These are phyloP conservation scores for Bipolaris sorokiniana DNA, from an alignment of 2,329 filamentous ascomycete genomes.

Conservation along the genomic window DNA sequence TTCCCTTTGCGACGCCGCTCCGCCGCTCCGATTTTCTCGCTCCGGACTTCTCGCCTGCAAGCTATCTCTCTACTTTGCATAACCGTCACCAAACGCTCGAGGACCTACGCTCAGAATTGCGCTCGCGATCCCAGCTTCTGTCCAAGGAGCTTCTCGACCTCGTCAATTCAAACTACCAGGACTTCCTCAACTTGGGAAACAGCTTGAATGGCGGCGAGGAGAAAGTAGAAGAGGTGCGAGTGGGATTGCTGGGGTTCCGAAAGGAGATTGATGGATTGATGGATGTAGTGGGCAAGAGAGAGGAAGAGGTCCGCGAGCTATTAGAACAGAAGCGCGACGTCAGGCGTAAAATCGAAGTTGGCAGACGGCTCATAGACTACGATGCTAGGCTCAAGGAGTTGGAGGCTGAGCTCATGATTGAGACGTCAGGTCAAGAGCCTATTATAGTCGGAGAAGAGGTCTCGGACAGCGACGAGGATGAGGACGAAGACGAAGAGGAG, in stretches of 20 bases:
- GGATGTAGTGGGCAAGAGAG: conserved; percentile 67
- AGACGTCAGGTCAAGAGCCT: conserved; percentile 26
- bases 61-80: conserved; percentile 81
- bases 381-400: conserved; percentile 67
- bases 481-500: conserved; percentile 45
- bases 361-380: conserved; percentile 68
- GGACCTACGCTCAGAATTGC: conserved; percentile 85
- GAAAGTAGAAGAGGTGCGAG: conserved; percentile 84
- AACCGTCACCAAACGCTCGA: conserved; percentile 95
- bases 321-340: conserved; percentile 75
- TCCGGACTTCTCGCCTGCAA: conserved; percentile 74
- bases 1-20: conserved; percentile 88
- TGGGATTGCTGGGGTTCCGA: conserved; percentile 84
- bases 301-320: conserved; percentile 66
- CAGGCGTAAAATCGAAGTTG: conserved; percentile 67
- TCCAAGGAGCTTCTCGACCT: conserved; percentile 89
- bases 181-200: conserved; percentile 82
- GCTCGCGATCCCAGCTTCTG: conserved; percentile 78
- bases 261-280: conserved; percentile 80
- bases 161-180: conserved; percentile 93
- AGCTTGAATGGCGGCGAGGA: conserved; percentile 88
- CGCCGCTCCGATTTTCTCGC: conserved; percentile 82
- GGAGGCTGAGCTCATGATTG: conserved; percentile 68
- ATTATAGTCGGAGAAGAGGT: conserved; percentile 20
- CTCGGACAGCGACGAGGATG: conserved; percentile 32